Base-by-base conservation (phyloP, 2,329 filamentous ascomycete genomes). In the Colletotrichum eremochloae region DNA sequence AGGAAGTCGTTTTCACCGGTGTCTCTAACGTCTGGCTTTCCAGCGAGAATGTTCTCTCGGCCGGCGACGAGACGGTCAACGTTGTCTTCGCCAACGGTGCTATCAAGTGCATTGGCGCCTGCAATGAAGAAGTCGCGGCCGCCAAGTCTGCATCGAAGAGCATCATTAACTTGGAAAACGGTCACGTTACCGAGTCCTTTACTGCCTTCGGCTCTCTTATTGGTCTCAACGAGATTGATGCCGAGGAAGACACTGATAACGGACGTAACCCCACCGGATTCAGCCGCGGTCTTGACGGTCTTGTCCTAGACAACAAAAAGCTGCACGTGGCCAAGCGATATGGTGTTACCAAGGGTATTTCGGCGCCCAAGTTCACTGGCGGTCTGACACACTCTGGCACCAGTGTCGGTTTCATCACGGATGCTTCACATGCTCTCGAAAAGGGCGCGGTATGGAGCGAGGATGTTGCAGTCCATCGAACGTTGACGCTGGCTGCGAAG, bases 181-280 rank as follows among this genome's bases (percentile, higher is more conserved):
- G 91, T 1, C 85, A 92, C 76, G 76, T 93, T n/a, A 87, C 88
- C 7, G 83, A 86, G 7, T 84, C 89, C 0, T 86, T 92, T 73
- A 91, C 89, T 3, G 89, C 88, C 1, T 88, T 92, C 40, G 90
- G 87, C 1, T 88, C 89, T 5, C 82, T 82, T 1, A 80, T 93
- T 0, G 91, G 91, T 0, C 84, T 93, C 8, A 88, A 88, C 73
- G 90, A 89, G 65, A 92, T 93, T 65, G 86, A 88, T 69, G 84
- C 84, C 5, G 91, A 93, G 74, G 77, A 81, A 9, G 81, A 82
- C 57, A 88, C 86, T 0, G 87, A 89, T 74, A 89, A 89, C 71
- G 88, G 88, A 2, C 77, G 78, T 2, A 84, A 81, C 68, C 79
- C 80, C 0, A 78, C 83, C 0, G 77, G 82, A 5, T 91, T 92